Percentiles rank a stretch among this genome's conserved stretches.
Conservation (phyloP, 2,329 filamentous ascomycete genomes). For the Pleomassaria siparia region DNA sequence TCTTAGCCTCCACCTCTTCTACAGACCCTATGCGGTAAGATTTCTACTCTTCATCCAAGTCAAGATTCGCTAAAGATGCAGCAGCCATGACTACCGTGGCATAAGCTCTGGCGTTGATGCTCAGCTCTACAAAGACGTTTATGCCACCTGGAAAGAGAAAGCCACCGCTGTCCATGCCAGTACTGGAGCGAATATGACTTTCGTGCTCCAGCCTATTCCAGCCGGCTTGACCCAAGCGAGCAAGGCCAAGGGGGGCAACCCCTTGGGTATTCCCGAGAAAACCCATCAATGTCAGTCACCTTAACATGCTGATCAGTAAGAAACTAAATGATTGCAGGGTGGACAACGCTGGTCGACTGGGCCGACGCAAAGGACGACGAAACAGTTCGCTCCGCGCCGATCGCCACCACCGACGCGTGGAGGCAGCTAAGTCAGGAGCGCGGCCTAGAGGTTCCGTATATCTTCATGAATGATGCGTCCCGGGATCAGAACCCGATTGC, state of each 20-base stretch:
- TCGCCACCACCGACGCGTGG: no score
- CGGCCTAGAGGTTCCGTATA: no score
- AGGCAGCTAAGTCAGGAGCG: no score
- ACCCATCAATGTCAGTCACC: no score
- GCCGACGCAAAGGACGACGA: constrained; percentile 4
- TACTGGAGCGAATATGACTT: constrained; percentile 9
- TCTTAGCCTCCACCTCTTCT: background rate
- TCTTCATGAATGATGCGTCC: constrained; percentile 29
- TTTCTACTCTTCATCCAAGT: background rate
- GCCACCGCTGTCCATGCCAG: no score
- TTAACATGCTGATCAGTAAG: background rate
- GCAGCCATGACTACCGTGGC: constrained; percentile 7
- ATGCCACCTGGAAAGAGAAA: constrained; percentile 7
- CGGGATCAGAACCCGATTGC: constrained; percentile 26
- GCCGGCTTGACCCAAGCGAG: no score
- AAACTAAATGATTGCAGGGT: constrained; percentile 6
- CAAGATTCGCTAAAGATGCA: background rate
- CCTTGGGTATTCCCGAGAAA: no score
- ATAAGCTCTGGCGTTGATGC: constrained; percentile 5
- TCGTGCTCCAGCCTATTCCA: constrained; percentile 13
- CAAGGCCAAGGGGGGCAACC: constrained; percentile 9
- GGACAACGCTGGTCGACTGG: constrained; percentile 10
- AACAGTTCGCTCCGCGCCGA: constrained; percentile 4
- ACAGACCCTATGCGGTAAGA: background rate
- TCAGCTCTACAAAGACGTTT: constrained; percentile 7